Conservation (phyloP, 163 green algal genomes). For the Chlorella variabilis region DNA sequence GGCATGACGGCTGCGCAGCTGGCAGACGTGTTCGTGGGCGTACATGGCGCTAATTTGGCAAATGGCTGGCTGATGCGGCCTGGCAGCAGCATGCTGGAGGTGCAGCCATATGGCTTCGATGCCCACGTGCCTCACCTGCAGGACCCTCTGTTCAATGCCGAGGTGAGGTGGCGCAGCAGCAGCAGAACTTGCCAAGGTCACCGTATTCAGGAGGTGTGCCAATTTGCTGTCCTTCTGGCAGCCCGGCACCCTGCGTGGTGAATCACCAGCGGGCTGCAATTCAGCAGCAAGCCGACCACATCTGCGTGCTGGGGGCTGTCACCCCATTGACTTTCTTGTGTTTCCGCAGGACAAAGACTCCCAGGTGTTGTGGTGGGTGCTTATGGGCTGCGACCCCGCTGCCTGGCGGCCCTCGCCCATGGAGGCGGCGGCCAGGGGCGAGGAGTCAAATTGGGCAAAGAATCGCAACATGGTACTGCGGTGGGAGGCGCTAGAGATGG, state of each 20-base stretch:
- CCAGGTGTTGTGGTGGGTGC: slow-evolving; percentile 25
- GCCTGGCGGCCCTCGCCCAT: neutral
- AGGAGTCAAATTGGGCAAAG: slow-evolving; percentile 6
- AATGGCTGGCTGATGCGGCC: slow-evolving; percentile 32
- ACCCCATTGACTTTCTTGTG: too few relatives aligned
- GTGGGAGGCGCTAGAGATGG: slow-evolving; percentile 16
- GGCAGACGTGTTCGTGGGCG: slow-evolving; percentile 21
- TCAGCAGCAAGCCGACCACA: too few relatives aligned
- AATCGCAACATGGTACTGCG: slow-evolving; percentile 19
- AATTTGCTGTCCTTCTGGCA: neutral
- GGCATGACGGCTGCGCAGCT: slow-evolving; percentile 20
- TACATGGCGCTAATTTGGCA: slow-evolving; percentile 25
- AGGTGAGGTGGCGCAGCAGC: neutral
- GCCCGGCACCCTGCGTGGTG: too few relatives aligned
- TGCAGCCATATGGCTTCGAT: slow-evolving; percentile 25
- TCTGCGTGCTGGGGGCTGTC: too few relatives aligned
- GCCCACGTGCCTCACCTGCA: slow-evolving; percentile 18
- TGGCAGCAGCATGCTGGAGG: slow-evolving; percentile 14
- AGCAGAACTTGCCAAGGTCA: too few relatives aligned
- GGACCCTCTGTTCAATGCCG: slow-evolving; percentile 25
- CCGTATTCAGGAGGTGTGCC: too few relatives aligned
- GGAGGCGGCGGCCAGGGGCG: neutral
- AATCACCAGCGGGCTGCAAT: too few relatives aligned
- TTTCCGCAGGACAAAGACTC: slow-evolving; percentile 24
- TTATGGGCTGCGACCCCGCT: slow-evolving; percentile 1